Percentiles rank a stretch among this genome's conserved stretches.
Conservation (phyloP, 2,329 filamentous ascomycete genomes). For the Coniochaeta sp. region DNA sequence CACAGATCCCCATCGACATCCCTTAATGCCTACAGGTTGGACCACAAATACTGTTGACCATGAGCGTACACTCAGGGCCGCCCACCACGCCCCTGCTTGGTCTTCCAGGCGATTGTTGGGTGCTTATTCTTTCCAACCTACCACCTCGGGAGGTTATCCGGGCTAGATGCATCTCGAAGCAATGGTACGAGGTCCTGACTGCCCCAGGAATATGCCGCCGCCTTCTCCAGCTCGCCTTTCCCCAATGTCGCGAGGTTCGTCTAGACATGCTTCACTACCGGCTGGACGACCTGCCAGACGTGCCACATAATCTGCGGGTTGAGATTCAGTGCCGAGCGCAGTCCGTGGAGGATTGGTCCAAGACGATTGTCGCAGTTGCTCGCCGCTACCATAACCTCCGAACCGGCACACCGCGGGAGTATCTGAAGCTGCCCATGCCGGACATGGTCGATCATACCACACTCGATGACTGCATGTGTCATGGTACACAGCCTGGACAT, state of each 20-base stretch:
- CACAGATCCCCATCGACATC: neutral
- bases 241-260: slow-evolving; percentile 45
- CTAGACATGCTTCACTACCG: slow-evolving; percentile 10
- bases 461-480: neutral
- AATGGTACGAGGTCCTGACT: slow-evolving; percentile 41
- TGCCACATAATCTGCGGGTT: slow-evolving; percentile 9
- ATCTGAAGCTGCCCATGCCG: neutral
- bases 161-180: slow-evolving; percentile 42
- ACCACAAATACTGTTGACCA: neutral
- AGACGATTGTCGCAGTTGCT: slow-evolving; percentile 39
- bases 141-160: slow-evolving; percentile 40
- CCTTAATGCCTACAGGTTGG: neutral
- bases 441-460: neutral
- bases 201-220: slow-evolving; percentile 35
- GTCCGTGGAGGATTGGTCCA: slow-evolving; percentile 26
- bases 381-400: slow-evolving; percentile 46
- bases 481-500: no score
- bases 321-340: slow-evolving; percentile 7
- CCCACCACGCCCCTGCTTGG: neutral
- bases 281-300: neutral
- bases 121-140: slow-evolving; percentile 42
- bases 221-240: slow-evolving; percentile 43
- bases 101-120: neutral
- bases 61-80: neutral
- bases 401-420: neutral